A percentile compares a stretch with the other conserved stretches of the same genome.
Conservation (phyloP, 306 rosid species). For the Biancaea sappan region DNA sequence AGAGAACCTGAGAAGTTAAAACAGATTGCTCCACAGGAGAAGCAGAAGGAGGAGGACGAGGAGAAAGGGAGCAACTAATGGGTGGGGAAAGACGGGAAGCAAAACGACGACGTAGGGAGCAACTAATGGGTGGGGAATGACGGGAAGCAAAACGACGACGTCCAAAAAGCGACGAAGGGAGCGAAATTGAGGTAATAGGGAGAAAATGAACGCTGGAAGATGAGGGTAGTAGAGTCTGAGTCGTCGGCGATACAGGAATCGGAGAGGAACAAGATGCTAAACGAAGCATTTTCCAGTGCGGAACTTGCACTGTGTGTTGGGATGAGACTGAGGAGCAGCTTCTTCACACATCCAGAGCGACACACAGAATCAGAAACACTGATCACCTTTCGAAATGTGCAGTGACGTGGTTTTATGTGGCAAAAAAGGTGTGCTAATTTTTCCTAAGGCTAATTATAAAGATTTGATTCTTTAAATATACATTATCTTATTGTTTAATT, state of each 20-base stretch:
- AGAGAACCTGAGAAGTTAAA: conserved; percentile 62
- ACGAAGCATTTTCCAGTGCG: conserved; percentile 47
- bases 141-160: conserved; percentile 32
- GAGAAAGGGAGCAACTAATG: conserved; percentile 47
- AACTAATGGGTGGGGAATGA: no score
- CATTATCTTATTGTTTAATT: no score
- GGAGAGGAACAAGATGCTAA: conserved; percentile 27
- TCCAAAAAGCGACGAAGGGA: conserved; percentile 34
- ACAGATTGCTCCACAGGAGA: conserved; percentile 40
- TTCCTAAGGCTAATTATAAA: no score
- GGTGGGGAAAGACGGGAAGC: conserved; percentile 29
- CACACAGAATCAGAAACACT: neutral
- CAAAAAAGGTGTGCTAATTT: no score
- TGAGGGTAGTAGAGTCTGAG: conserved; percentile 27
- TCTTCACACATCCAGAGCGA: neutral
- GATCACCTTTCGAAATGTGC: neutral
- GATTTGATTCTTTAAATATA: no score
- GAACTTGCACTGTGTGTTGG: neutral
- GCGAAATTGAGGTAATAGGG: conserved; percentile 36
- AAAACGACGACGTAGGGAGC: conserved; percentile 33
- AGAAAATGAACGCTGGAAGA: conserved; percentile 10
- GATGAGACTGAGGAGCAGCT: neutral
- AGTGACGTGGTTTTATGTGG: neutral
- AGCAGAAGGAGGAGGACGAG: conserved; percentile 37
- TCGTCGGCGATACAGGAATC: conserved; percentile 25